Conservation (phyloP, 345 rosid genomes). For the Eutrema yunnanense region DNA sequence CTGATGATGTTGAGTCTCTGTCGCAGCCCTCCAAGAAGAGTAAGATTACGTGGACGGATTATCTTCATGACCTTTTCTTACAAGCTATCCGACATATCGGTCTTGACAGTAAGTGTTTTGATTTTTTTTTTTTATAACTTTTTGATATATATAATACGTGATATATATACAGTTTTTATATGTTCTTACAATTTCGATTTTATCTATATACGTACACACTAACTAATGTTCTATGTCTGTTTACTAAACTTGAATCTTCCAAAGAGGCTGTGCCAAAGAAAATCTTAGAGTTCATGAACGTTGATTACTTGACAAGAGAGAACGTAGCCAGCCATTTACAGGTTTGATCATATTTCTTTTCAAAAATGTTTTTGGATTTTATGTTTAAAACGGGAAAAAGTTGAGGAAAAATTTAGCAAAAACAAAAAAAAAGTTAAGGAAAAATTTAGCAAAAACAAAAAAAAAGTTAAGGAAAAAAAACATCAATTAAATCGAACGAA, state of each 20-base stretch:
- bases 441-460: no score
- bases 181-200: background rate
- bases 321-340: conserved; percentile 77
- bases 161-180: background rate
- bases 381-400: background rate
- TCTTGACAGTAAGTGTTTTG: conserved; percentile 53
- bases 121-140: background rate
- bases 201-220: background rate
- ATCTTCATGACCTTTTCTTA: conserved; percentile 57
- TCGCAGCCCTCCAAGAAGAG: conserved; percentile 34
- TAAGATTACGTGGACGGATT: conserved; percentile 56
- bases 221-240: background rate
- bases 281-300: conserved; percentile 63
- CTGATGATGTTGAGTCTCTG: conserved; percentile 10
- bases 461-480: no score
- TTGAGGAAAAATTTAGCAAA: no score
- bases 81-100: conserved; percentile 53
- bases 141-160: background rate
- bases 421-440: no score
- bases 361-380: background rate
- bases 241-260: background rate
- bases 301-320: conserved; percentile 68
- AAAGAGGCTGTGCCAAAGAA: conserved; percentile 78
- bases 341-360: conserved; percentile 32
- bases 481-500: background rate